Evolutionary conservation across 2,329 filamentous ascomycete genomes (phyloP).

Genomic region (Aspergillus novofumigatus): DNA sequence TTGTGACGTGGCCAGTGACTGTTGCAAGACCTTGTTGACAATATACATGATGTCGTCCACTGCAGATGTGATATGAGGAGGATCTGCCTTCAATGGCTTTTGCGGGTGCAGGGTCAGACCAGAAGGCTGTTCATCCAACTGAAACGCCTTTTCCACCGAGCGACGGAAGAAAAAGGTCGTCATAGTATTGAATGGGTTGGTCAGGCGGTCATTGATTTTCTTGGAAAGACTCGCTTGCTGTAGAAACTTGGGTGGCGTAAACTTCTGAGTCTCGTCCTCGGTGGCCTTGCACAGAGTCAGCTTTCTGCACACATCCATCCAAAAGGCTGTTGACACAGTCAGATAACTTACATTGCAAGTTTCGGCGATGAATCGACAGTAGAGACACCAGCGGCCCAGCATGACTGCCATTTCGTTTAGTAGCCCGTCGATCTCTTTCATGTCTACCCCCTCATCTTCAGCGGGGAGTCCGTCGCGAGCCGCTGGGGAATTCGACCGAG

Average conservation of each 20-base stretch:
- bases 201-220: conserved; percentile 72
- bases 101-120: conserved; percentile 73
- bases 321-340: not conserved
- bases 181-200: conserved; percentile 82
- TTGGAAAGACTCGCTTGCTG: conserved; percentile 72
- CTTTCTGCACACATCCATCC: conserved; percentile 2
- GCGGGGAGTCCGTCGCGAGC: conserved; percentile 56
- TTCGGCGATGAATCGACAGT: conserved; percentile 79
- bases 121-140: conserved; percentile 81
- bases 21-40: conserved; percentile 83
- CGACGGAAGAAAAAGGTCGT: conserved; percentile 95
- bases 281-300: conserved; percentile 29
- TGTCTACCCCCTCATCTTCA: conserved; percentile 90
- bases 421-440: conserved; percentile 89
- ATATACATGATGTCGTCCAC: conserved; percentile 99
- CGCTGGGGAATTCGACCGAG: conserved; percentile 73
- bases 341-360: conserved; percentile 68
- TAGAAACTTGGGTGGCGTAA: conserved; percentile 70
- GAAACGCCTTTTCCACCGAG: conserved; percentile 95
- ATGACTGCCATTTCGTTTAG: conserved; percentile 87
- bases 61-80: conserved; percentile 88
- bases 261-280: conserved; percentile 50
- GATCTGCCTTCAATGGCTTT: conserved; percentile 67
- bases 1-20: conserved; percentile 82
- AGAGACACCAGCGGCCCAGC: conserved; percentile 89